Evolutionary conservation across 2,329 filamentous ascomycete genomes (phyloP).

Genomic region (Neophaeococcomyces mojaviensis): DNA sequence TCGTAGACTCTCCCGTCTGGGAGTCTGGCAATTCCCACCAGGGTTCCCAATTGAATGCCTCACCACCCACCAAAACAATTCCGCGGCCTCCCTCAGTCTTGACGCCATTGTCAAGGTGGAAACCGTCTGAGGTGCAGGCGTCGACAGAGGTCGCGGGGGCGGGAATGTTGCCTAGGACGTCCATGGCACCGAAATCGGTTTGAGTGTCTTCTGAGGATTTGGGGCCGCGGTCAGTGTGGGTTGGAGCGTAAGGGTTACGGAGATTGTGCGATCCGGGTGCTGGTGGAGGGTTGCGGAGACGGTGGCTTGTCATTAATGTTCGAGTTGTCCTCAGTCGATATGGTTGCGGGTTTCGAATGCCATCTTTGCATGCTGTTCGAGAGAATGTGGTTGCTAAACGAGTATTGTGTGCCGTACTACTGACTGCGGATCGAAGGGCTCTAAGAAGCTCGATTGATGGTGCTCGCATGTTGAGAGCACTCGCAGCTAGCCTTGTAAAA

Average conservation of each 20-base stretch:
- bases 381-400: no score
- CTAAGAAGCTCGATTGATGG: conserved; percentile 37
- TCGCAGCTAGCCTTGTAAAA: background rate
- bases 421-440: conserved; percentile 32
- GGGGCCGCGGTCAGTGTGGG: conserved; percentile 51
- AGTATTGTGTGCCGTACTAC: no score
- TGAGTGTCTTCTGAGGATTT: conserved; percentile 55
- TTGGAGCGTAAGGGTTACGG: conserved; percentile 27
- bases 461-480: conserved; percentile 16
- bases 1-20: background rate
- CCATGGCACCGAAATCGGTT: conserved; percentile 66
- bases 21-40: conserved; percentile 45
- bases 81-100: conserved; percentile 63
- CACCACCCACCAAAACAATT: conserved; percentile 71
- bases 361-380: no score
- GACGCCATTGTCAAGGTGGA: conserved; percentile 75
- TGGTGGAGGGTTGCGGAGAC: conserved; percentile 4
- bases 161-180: conserved; percentile 71
- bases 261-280: background rate
- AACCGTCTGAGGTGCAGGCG: conserved; percentile 72
- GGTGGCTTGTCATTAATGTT: background rate
- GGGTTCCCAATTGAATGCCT: conserved; percentile 82
- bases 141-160: conserved; percentile 77
- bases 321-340: background rate
- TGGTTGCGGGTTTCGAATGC: no score